phyloP scores from a whole-genome alignment of 352 stramenopile species.

The Globisporangium uncinulatum region DNA sequence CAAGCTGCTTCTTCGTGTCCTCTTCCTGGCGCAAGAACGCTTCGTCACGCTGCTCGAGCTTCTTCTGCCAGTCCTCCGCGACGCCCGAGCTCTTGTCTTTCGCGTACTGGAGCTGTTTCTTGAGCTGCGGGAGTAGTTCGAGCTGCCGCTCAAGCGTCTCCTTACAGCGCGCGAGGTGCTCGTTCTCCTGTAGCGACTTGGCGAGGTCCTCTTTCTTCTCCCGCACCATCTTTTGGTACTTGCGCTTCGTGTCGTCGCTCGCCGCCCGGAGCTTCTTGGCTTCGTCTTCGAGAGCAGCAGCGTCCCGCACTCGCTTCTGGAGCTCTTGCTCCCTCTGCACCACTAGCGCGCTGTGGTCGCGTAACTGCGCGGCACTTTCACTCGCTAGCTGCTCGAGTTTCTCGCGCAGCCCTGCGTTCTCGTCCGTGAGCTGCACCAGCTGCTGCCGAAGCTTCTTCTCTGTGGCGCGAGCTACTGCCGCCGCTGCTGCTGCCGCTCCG shows the following conservation, averaged over 20 bases:
- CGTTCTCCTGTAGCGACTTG: conserved; percentile 45
- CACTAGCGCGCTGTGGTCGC: conserved; percentile 13
- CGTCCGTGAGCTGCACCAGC: conserved; percentile 21
- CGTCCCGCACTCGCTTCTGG: conserved; percentile 17
- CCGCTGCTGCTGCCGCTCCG: conserved; percentile 5
- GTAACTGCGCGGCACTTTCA: conserved; percentile 25
- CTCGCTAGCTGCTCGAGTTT: conserved; percentile 22
- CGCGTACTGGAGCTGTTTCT: conserved; percentile 39
- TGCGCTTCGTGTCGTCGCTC: conserved; percentile 25
- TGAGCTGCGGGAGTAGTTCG: conserved; percentile 44
- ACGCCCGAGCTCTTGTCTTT: conserved; percentile 34
- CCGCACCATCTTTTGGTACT: conserved; percentile 39
- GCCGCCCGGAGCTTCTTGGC: conserved; percentile 24
- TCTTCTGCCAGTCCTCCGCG: conserved; percentile 27
- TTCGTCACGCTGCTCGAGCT: conserved; percentile 36
- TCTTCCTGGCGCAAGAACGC: conserved; percentile 50
- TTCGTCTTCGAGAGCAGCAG: conserved; percentile 20
- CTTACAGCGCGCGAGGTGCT: conserved; percentile 21
- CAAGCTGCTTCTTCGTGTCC: conserved; percentile 31
- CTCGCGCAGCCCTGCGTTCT: conserved; percentile 10
- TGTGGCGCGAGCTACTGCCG: conserved; percentile 8
- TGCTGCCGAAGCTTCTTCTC: conserved; percentile 32
- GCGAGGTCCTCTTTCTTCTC: conserved; percentile 53
- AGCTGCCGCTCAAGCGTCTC: conserved; percentile 30
- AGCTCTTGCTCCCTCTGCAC: conserved; percentile 17